phyloP scores from a whole-genome alignment of 441 rosid genomes.

The Euphorbia corollata region DNA sequence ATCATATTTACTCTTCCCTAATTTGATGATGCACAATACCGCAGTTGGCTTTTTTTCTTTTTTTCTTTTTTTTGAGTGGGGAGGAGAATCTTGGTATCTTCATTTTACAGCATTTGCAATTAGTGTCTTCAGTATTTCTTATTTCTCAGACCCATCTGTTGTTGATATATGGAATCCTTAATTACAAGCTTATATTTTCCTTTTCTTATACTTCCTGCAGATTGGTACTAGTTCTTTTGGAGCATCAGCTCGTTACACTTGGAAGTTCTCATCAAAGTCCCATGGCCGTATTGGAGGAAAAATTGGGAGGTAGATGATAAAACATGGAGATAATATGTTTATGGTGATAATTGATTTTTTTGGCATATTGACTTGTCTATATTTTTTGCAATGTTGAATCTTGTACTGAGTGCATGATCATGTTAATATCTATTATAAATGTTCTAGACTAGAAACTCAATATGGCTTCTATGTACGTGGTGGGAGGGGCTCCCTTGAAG shows the following conservation, averaged over 20 bases:
- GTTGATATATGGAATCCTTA: neutral
- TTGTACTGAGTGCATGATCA: neutral
- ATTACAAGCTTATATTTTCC: neutral
- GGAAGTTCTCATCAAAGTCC: conserved; percentile 64
- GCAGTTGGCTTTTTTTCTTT: neutral
- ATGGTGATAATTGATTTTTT: neutral
- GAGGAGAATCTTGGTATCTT: too few relatives aligned
- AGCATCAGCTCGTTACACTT: conserved; percentile 68
- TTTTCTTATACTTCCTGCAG: conserved; percentile 28
- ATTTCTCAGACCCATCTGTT: neutral
- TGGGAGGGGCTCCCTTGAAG: neutral
- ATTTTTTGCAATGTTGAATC: neutral
- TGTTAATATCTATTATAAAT: neutral
- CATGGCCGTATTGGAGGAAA: conserved; percentile 79
- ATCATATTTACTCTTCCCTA: neutral
- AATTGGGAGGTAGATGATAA: conserved; percentile 57
- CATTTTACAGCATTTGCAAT: neutral
- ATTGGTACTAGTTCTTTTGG: conserved; percentile 67
- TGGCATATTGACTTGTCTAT: neutral
- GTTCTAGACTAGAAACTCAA: conserved; percentile 5
- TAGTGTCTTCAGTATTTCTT: neutral
- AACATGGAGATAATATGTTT: neutral
- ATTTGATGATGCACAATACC: neutral
- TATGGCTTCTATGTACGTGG: neutral
- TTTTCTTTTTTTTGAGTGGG: neutral